Conservation (phyloP, 352 stramenopile genomes). For the Globisporangium nunn region DNA sequence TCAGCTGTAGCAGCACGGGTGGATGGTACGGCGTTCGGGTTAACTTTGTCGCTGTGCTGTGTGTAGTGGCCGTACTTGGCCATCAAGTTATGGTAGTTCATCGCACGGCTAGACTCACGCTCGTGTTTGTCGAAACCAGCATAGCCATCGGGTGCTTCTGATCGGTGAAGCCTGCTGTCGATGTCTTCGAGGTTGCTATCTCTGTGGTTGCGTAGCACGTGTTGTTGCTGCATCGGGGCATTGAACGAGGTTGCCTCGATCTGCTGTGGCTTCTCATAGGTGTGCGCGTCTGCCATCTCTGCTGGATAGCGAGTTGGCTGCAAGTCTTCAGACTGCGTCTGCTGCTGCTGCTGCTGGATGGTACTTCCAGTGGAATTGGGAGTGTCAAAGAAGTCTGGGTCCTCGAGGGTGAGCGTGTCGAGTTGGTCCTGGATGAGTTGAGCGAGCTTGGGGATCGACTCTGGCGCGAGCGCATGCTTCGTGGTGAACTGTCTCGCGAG, state of each 20-base stretch:
- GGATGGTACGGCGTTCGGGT: conserved; percentile 9
- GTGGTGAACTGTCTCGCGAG: conserved; percentile 45
- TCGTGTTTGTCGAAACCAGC: conserved; percentile 12
- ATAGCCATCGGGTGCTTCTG: neutral
- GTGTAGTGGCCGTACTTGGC: conserved; percentile 73
- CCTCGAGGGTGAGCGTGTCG: conserved; percentile 18
- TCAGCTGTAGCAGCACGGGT: neutral
- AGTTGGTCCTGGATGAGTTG: conserved; percentile 59
- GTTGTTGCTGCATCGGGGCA: neutral
- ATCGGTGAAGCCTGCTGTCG: neutral
- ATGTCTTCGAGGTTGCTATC: neutral
- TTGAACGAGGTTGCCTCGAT: no score
- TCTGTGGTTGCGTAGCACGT: neutral
- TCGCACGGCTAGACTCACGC: conserved; percentile 49
- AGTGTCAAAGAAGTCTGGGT: conserved; percentile 2
- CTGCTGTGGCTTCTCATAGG: neutral
- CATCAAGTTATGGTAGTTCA: conserved; percentile 66
- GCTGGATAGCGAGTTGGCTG: neutral
- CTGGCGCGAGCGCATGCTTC: conserved; percentile 36
- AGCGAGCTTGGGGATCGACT: conserved; percentile 45
- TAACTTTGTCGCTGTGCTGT: conserved; percentile 55
- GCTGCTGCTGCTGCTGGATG: neutral
- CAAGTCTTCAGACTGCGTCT: no score
- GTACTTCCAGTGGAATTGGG: neutral
- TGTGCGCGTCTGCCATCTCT: neutral